Conservation (phyloP, 805 yeast genomes). For the Komagataella populi region DNA sequence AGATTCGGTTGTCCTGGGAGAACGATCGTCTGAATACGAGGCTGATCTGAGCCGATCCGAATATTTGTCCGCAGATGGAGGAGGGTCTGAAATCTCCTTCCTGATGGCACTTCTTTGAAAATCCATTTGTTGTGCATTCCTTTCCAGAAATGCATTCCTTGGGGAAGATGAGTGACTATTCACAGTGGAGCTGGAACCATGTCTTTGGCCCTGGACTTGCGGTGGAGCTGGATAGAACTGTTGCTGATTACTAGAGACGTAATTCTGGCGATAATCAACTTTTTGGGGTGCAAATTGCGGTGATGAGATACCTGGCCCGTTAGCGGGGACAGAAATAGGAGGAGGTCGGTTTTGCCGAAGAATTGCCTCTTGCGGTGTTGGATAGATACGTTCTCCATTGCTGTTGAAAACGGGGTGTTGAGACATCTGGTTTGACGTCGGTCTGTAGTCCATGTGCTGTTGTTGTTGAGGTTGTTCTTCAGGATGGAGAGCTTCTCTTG, state of each 20-base stretch:
- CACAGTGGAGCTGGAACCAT: not conserved
- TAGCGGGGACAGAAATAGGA: not conserved
- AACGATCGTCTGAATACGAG: not conserved
- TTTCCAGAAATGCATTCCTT: not conserved
- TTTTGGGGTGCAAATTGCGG: not conserved
- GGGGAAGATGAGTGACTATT: not conserved
- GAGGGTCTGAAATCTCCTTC: not conserved
- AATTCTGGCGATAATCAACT: not conserved
- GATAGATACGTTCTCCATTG: not conserved
- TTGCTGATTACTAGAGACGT: not conserved
- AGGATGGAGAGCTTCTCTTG: not conserved
- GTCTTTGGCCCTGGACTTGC: not conserved
- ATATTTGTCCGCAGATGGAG: not conserved
- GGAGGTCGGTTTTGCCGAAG: not conserved
- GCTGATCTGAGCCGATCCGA: not conserved
- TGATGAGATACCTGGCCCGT: not conserved
- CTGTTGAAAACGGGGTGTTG: not conserved
- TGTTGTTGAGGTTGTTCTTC: not conserved
- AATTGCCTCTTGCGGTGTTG: not conserved
- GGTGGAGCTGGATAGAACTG: not conserved
- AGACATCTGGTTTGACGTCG: not conserved
- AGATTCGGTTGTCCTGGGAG: not conserved
- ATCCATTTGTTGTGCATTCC: not conserved
- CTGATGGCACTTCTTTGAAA: not conserved
- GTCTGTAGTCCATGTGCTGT: not conserved